A percentile compares a stretch with the other conserved stretches of the same genome.
Evolutionary conservation across 345 rosid genomes (phyloP).

Genomic region (Bruguiera gymnorhiza): DNA sequence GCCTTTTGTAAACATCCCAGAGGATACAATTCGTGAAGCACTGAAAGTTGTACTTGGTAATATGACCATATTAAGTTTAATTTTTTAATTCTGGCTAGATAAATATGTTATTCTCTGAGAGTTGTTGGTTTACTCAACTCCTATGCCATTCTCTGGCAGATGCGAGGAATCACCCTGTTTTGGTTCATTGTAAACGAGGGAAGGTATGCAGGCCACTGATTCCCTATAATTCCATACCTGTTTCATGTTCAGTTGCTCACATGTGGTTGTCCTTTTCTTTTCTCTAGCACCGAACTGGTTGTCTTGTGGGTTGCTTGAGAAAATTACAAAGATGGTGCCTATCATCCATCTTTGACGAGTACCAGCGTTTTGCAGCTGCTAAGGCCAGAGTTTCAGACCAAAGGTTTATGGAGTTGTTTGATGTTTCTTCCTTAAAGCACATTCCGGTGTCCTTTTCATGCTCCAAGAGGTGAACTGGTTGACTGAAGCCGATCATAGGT

Average conservation of each 20-base stretch:
- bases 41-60: conserved; percentile 84
- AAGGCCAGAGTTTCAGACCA: conserved; percentile 92
- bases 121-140: conserved; percentile 2
- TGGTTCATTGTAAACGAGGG: conserved; percentile 92
- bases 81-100: conserved; percentile 1
- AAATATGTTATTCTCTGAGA: neutral
- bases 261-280: neutral
- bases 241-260: neutral
- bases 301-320: conserved; percentile 91
- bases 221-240: neutral
- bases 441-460: conserved; percentile 68
- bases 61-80: conserved; percentile 8
- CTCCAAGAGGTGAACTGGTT: conserved; percentile 42
- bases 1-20: conserved; percentile 73
- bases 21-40: conserved; percentile 79
- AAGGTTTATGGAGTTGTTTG: conserved; percentile 90
- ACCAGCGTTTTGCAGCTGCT: conserved; percentile 83
- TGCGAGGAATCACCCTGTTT: conserved; percentile 81
- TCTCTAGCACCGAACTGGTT: conserved; percentile 92
- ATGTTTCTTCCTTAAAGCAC: conserved; percentile 65
- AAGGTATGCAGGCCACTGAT: conserved; percentile 50
- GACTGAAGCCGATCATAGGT: conserved; percentile 22
- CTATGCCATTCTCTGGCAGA: conserved; percentile 38
- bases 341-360: conserved; percentile 80
- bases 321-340: conserved; percentile 89